Percentiles rank a stretch among this genome's conserved stretches.
Conservation (phyloP, 208 protist species). For the Wallacemonas sp. region DNA sequence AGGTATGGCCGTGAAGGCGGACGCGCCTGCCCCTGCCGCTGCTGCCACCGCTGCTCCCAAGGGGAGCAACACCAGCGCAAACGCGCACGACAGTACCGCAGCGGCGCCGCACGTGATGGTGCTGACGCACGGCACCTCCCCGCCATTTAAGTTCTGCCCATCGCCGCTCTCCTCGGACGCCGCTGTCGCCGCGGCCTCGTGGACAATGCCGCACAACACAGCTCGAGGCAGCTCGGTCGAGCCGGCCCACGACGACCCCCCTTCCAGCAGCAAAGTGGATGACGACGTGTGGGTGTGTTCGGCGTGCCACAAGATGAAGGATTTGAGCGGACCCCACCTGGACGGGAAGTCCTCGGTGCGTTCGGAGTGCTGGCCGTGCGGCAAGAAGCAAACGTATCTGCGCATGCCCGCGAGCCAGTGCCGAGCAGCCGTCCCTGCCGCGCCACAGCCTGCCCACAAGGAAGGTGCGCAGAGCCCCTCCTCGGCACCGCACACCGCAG, state of each 20-base stretch:
- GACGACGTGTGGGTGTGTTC: conserved; percentile 36
- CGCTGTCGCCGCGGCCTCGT: not conserved
- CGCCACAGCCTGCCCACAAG: not conserved
- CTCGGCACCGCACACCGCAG: not conserved
- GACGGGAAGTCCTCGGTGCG: conserved; percentile 43
- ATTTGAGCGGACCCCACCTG: conserved; percentile 24
- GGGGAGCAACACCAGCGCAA: not conserved
- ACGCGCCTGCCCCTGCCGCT: not conserved
- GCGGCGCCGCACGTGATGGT: conserved; percentile 27
- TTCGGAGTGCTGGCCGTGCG: conserved; percentile 62
- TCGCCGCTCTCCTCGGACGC: not conserved
- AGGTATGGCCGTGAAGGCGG: too few relatives aligned
- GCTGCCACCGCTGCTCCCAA: not conserved
- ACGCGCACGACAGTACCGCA: not conserved
- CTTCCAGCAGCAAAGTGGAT: not conserved
- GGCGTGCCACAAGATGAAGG: conserved; percentile 37
- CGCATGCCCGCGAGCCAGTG: not conserved
- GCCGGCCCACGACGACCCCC: not conserved
- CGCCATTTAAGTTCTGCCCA: conserved; percentile 43
- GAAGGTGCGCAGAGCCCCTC: too few relatives aligned
- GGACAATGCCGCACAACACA: not conserved
- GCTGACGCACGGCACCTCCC: conserved; percentile 26
- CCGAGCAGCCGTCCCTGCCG: not conserved
- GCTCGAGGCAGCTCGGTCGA: not conserved
- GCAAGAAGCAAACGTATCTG: conserved; percentile 36